These are phyloP conservation scores for Fusarium pininemorale DNA, from an alignment of 2,329 filamentous ascomycete genomes.

Conservation along the genomic window DNA sequence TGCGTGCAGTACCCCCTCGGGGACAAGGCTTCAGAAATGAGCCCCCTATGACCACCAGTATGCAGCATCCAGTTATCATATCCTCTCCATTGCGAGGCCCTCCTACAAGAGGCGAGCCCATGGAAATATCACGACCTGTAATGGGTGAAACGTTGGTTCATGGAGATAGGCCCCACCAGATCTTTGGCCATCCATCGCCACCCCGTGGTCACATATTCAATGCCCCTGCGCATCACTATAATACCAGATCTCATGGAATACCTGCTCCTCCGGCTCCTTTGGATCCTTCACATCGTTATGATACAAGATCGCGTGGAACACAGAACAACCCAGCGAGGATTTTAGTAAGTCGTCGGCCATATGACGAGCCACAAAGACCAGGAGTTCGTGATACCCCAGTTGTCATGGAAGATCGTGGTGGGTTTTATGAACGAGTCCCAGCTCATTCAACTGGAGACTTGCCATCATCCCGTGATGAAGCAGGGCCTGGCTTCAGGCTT, in stretches of 20 bases:
- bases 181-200: conserved; percentile 13
- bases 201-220: conserved; percentile 10
- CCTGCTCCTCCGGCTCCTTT: background rate
- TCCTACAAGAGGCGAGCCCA: conserved; percentile 25
- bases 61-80: conserved; percentile 34
- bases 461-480: conserved; percentile 11
- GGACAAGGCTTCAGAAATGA: conserved; percentile 35
- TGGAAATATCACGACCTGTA: conserved; percentile 21
- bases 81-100: conserved; percentile 32
- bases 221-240: conserved; percentile 19
- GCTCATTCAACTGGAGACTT: conserved; percentile 18
- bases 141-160: conserved; percentile 22
- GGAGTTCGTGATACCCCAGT: conserved; percentile 47
- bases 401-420: conserved; percentile 53
- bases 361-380: conserved; percentile 44
- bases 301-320: conserved; percentile 26
- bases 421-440: conserved; percentile 49
- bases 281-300: conserved; percentile 8
- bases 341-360: conserved; percentile 41
- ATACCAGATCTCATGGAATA: conserved; percentile 4
- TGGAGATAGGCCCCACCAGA: conserved; percentile 16
- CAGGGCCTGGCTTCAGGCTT: conserved; percentile 23
- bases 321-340: conserved; percentile 24
- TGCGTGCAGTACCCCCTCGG: conserved; percentile 46
- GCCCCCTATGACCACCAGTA: conserved; percentile 23